phyloP scores from a whole-genome alignment of 2,329 filamentous ascomycete species.

The Clarireedia homoeocarpa region DNA sequence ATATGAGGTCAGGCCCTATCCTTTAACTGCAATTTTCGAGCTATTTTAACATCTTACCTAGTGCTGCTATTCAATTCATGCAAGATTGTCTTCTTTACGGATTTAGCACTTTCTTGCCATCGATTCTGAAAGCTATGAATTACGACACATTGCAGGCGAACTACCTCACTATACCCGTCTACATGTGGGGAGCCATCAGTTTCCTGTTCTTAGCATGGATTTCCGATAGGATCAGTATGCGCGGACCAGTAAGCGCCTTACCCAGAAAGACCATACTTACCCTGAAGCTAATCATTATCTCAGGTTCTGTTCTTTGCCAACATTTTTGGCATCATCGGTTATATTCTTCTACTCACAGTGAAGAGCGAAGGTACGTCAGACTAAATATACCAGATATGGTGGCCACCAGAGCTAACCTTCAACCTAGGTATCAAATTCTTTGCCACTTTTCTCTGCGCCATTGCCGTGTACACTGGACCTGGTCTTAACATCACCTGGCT shows the following conservation, averaged over 20 bases:
- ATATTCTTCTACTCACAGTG: conserved; percentile 40
- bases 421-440: conserved; percentile 34
- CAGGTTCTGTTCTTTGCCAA: conserved; percentile 32
- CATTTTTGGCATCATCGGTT: conserved; percentile 40
- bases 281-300: not conserved
- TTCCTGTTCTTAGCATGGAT: conserved; percentile 39
- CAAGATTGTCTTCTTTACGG: conserved; percentile 34
- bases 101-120: conserved; percentile 51
- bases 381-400: not conserved
- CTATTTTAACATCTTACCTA: conserved; percentile 17
- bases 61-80: conserved; percentile 25
- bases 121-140: conserved; percentile 45
- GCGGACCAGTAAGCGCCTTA: conserved; percentile 11
- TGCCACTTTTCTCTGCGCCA: conserved; percentile 40
- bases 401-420: not conserved
- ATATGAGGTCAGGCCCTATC: conserved; percentile 27
- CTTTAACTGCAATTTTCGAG: not conserved
- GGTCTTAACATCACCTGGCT: conserved; percentile 42
- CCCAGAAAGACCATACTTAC: not conserved
- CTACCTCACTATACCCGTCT: conserved; percentile 49
- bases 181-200: conserved; percentile 38
- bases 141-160: conserved; percentile 44
- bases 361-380: conserved; percentile 31
- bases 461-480: conserved; percentile 40
- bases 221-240: conserved; percentile 34